Evolutionary conservation across 768 basidiomycete species (phyloP).

Genomic region (Cytidiella melzeri): DNA sequence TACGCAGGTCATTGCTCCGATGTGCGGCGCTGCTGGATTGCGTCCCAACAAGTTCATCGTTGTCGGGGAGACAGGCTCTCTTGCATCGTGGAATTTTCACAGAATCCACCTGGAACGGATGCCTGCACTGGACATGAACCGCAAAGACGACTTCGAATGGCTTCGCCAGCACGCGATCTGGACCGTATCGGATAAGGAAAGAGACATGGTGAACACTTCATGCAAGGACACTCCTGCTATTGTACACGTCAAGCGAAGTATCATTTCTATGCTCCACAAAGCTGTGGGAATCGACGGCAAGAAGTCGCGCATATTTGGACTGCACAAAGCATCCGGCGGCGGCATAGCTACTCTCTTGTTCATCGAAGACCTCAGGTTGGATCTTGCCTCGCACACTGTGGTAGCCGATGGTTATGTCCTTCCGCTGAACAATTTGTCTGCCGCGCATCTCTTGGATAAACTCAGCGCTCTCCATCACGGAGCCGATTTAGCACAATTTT

Average conservation of each 20-base stretch:
- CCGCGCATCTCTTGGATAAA: not conserved
- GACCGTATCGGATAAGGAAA: constrained; percentile 1
- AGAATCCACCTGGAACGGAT: constrained; percentile 4
- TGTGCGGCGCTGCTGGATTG: not conserved
- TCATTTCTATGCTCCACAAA: not conserved
- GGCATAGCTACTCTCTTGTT: constrained; percentile 38
- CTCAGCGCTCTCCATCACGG: constrained; percentile 9
- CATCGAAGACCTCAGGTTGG: constrained; percentile 39
- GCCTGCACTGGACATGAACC: not conserved
- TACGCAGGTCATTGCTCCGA: not conserved
- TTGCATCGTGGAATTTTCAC: constrained; percentile 2
- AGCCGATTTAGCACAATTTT: constrained; percentile 16
- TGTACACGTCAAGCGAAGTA: not conserved
- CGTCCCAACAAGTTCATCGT: not conserved
- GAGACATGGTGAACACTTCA: not conserved
- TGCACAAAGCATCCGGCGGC: not conserved
- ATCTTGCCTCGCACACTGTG: constrained; percentile 42
- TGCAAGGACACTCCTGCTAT: not conserved
- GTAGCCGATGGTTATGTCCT: constrained; percentile 44
- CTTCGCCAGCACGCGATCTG: not conserved
- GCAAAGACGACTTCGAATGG: not conserved
- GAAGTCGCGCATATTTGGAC: not conserved
- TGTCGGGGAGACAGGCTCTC: not conserved
- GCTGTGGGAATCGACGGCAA: not conserved
- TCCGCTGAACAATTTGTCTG: constrained; percentile 21